A percentile compares a stretch with the other conserved stretches of the same genome.
Evolutionary conservation across 768 basidiomycete genomes (phyloP).

Genomic region (Tephrocybe sp.): DNA sequence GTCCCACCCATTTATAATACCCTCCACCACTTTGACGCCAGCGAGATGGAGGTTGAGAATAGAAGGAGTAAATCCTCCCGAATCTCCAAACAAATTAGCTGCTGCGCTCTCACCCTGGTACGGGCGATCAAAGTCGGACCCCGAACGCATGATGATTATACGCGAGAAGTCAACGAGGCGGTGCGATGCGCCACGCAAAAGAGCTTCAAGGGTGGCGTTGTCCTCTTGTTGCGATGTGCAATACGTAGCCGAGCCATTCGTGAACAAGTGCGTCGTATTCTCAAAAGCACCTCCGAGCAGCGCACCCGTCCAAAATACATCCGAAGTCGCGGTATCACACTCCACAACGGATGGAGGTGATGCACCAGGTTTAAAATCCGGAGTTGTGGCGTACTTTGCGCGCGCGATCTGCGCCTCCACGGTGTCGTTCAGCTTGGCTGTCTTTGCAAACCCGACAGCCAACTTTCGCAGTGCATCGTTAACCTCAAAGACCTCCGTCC

Average conservation of each 20-base stretch:
- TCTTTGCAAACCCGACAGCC: constrained; percentile 3
- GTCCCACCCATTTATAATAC: constrained; percentile 1
- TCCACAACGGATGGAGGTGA: constrained; percentile 1
- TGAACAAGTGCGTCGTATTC: constrained; percentile 5
- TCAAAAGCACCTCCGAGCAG: constrained; percentile 4
- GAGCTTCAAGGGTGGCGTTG: constrained; percentile 1
- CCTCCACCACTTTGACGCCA: constrained; percentile 7
- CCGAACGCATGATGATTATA: constrained; percentile 6
- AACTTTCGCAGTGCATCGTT: constrained; percentile 3
- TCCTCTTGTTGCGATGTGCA: constrained; percentile 7
- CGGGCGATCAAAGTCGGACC: constrained; percentile 4
- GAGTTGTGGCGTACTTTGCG: constrained; percentile 4
- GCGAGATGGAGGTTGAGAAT: constrained; percentile 5
- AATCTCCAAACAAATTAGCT: constrained; percentile 4
- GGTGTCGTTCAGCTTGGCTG: constrained; percentile 3
- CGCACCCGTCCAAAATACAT: constrained; percentile 1
- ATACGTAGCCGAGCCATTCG: constrained; percentile 3
- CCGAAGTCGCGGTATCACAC: constrained; percentile 6
- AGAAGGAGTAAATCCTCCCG: not conserved
- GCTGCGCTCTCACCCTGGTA: not conserved
- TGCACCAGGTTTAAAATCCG: constrained; percentile 1
- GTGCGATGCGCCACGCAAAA: constrained; percentile 4
- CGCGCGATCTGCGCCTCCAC: not conserved
- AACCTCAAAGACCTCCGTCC: constrained; percentile 9
- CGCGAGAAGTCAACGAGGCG: constrained; percentile 7